These are phyloP conservation scores for Neltuma alba DNA, from an alignment of 306 rosid species.

Conservation along the genomic window DNA sequence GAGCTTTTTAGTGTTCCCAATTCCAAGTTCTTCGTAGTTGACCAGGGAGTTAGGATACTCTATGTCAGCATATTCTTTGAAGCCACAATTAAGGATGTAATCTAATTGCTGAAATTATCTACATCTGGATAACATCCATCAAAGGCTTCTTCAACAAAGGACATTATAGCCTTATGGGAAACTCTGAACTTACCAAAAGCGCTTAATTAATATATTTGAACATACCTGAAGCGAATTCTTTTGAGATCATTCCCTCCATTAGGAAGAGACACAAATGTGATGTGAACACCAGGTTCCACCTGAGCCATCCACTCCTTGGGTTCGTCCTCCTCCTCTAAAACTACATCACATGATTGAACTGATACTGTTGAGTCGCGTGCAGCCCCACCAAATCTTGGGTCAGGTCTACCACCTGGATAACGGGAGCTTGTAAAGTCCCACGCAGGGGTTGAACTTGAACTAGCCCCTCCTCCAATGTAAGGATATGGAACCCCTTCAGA, in stretches of 20 bases:
- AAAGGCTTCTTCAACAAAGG: neutral
- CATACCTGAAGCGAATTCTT: conserved; percentile 87
- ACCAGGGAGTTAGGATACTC: neutral
- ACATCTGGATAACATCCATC: neutral
- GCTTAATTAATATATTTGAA: neutral
- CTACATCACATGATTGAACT: conserved; percentile 54
- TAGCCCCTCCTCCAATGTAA: conserved; percentile 80
- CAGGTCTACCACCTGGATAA: conserved; percentile 55
- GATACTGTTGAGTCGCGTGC: conserved; percentile 45
- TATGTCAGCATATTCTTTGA: neutral
- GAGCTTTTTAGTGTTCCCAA: neutral
- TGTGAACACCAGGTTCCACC: conserved; percentile 91
- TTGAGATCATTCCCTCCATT: conserved; percentile 89
- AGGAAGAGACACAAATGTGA: conserved; percentile 84
- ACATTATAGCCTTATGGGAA: neutral
- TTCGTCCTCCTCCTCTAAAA: conserved; percentile 66
- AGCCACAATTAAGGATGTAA: neutral
- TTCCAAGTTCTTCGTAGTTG: neutral
- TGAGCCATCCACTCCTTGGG: conserved; percentile 95
- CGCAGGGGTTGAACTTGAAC: conserved; percentile 84
- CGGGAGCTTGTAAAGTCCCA: conserved; percentile 72
- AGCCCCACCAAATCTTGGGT: conserved; percentile 55
- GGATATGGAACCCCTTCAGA: conserved; percentile 90
- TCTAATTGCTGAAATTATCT: neutral
- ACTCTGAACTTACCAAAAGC: neutral